phyloP scores from a whole-genome alignment of 805 yeast species.

The Monosporozyma siamensis region DNA sequence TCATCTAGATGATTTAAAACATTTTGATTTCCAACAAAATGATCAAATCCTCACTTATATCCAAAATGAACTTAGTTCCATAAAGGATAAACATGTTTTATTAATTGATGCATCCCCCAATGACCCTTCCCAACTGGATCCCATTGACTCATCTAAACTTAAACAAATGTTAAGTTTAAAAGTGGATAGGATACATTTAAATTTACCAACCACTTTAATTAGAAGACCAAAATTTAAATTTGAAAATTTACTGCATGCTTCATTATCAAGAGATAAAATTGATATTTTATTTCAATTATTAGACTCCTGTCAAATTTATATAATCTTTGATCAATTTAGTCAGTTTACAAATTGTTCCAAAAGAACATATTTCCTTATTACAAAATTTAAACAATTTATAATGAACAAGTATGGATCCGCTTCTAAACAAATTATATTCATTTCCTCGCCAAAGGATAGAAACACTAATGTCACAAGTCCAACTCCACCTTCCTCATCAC shows the following conservation, averaged over 20 bases:
- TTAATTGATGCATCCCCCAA: slow-evolving; percentile 19
- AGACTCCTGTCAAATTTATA: slow-evolving; percentile 11
- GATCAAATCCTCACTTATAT: background rate
- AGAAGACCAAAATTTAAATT: slow-evolving; percentile 25
- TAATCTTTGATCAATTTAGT: slow-evolving; percentile 24
- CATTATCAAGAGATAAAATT: slow-evolving; percentile 15
- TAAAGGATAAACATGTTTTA: slow-evolving; percentile 6
- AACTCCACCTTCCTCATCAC: background rate
- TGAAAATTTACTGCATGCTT: slow-evolving; percentile 19
- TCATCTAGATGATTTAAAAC: background rate
- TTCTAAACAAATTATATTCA: background rate
- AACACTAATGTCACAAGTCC: background rate
- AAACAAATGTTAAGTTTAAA: background rate
- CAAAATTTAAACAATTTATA: slow-evolving; percentile 14
- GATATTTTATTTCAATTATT: slow-evolving; percentile 15
- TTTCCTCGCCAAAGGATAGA: background rate
- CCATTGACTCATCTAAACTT: background rate
- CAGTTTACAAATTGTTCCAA: slow-evolving; percentile 15
- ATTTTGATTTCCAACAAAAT: background rate
- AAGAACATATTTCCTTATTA: slow-evolving; percentile 19
- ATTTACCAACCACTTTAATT: slow-evolving; percentile 27
- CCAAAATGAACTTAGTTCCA: background rate
- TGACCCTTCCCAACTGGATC: slow-evolving; percentile 7
- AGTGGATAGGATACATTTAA: slow-evolving; percentile 20
- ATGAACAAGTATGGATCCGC: background rate